These are phyloP conservation scores for Tetraselmis striata DNA, from an alignment of 139 green algal genomes.

Conservation along the genomic window DNA sequence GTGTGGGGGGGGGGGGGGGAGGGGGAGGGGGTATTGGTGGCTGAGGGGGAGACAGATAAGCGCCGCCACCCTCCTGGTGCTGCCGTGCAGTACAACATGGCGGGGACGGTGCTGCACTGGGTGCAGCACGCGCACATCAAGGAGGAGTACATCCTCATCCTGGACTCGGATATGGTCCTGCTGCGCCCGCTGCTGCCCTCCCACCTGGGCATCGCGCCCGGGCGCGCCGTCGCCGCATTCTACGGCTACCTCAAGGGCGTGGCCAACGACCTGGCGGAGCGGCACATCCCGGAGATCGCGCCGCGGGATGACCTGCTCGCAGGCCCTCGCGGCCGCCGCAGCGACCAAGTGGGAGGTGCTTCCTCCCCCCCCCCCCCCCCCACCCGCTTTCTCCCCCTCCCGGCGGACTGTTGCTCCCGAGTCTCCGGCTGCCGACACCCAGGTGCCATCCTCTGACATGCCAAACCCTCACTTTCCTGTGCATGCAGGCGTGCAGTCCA, in stretches of 20 bases:
- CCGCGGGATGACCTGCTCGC: constrained; percentile 58
- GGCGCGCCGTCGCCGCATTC: constrained; percentile 24
- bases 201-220: constrained; percentile 19
- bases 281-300: constrained; percentile 53
- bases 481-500: constrained; percentile 73
- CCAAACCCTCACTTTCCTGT: constrained; percentile 2
- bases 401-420: too few species aligned
- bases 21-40: too few species aligned
- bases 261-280: constrained; percentile 54
- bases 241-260: constrained; percentile 48
- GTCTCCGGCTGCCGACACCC: too few species aligned
- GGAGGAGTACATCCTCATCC: constrained; percentile 55
- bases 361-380: too few species aligned
- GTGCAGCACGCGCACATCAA: constrained; percentile 31
- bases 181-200: constrained; percentile 28
- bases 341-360: constrained; percentile 38
- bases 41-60: too few species aligned
- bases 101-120: background rate
- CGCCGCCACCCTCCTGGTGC: too few species aligned
- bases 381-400: too few species aligned
- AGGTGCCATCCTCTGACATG: constrained; percentile 4
- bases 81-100: constrained; percentile 32
- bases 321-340: constrained; percentile 22
- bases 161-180: constrained; percentile 66
- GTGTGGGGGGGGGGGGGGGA: too few species aligned